Evolutionary conservation across 2,329 filamentous ascomycete genomes (phyloP).

Genomic region (Aspergillus pseudoterreus): DNA sequence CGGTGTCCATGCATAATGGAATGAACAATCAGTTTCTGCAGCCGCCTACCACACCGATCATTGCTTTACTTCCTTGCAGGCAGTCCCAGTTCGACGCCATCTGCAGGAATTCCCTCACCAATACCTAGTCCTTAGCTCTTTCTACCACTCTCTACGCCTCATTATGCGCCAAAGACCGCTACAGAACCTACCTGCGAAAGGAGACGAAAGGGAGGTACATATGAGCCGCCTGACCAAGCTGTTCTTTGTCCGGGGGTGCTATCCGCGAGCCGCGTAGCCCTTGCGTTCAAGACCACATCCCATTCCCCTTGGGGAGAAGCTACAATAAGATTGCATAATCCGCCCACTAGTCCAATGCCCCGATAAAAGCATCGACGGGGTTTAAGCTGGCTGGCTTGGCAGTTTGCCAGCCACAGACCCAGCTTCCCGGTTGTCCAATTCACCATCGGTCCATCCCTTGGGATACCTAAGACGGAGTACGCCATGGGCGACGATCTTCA

Average conservation of each 20-base stretch:
- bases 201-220: not conserved
- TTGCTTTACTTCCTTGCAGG: not conserved
- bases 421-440: not conserved
- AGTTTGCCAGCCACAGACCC: too few species aligned
- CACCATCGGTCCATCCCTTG: constrained; percentile 13
- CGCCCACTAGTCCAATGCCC: constrained; percentile 10
- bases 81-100: not conserved
- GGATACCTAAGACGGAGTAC: not conserved
- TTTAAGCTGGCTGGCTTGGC: not conserved
- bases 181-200: not conserved
- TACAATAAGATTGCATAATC: constrained; percentile 8
- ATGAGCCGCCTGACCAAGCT: not conserved
- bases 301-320: constrained; percentile 3
- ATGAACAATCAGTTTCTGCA: too few species aligned
- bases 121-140: too few species aligned
- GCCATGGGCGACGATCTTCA: constrained; percentile 3
- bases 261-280: constrained; percentile 14
- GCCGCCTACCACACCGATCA: too few species aligned
- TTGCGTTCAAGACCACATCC: constrained; percentile 11
- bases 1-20: not conserved
- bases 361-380: constrained; percentile 8
- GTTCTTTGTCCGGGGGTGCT: constrained; percentile 6
- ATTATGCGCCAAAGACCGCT: not conserved
- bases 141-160: not conserved
- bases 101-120: not conserved